Evolutionary conservation across 2,329 filamentous ascomycete genomes (phyloP).

Genomic region (Colletotrichum karsti): DNA sequence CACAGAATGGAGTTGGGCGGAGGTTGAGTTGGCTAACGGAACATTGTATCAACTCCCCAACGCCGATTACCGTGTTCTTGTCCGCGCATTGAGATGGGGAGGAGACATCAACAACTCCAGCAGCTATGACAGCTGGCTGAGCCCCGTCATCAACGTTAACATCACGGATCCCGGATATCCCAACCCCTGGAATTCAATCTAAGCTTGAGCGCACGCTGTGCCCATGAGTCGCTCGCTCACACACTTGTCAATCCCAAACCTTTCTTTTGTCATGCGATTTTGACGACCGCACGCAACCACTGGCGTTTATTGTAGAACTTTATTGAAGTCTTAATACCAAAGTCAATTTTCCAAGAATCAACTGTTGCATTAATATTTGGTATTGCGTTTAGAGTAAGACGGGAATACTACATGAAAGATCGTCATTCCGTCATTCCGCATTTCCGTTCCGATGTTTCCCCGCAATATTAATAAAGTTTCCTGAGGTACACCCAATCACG

Average conservation of each 20-base stretch:
- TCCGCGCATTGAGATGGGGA: slow-evolving; percentile 11
- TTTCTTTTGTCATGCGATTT: not conserved
- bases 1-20: slow-evolving; percentile 12
- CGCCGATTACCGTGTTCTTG: slow-evolving; percentile 19
- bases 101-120: not conserved
- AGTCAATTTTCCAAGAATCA: too few species aligned
- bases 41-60: slow-evolving; percentile 20
- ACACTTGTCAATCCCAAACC: not conserved
- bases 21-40: slow-evolving; percentile 15
- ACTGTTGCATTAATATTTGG: too few species aligned
- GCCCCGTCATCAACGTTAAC: slow-evolving; percentile 12
- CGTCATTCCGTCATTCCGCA: not conserved
- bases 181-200: slow-evolving; percentile 9
- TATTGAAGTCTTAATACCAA: too few species aligned
- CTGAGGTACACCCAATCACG: not conserved
- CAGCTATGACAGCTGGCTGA: slow-evolving; percentile 24
- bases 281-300: too few species aligned
- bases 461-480: not conserved
- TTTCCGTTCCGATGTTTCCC: not conserved
- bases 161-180: slow-evolving; percentile 11
- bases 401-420: too few species aligned
- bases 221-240: not conserved
- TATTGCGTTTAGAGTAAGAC: too few species aligned
- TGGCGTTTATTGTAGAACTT: too few species aligned
- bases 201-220: not conserved